phyloP scores from a whole-genome alignment of 139 green algal species.

The Chlorella vulgaris region DNA sequence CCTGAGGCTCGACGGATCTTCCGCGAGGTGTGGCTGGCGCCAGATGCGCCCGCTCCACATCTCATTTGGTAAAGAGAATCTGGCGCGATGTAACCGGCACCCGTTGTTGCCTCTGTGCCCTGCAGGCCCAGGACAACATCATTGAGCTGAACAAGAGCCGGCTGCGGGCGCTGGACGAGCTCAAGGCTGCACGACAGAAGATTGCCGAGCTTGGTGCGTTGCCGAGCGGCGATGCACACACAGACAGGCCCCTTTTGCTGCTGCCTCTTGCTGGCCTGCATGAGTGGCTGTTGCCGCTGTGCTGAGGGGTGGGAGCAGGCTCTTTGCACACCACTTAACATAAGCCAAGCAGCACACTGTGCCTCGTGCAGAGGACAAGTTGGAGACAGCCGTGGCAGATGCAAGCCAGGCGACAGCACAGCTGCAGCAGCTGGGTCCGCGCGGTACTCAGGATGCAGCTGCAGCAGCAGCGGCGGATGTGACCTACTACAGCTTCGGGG shows the following conservation, averaged over 20 bases:
- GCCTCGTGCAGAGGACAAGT: slow-evolving; percentile 7
- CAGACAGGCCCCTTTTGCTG: background rate
- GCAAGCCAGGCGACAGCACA: slow-evolving; percentile 1
- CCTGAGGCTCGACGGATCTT: slow-evolving; percentile 35
- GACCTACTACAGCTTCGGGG: background rate
- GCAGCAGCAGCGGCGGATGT: background rate
- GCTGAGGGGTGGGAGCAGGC: too few relatives aligned
- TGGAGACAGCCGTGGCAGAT: background rate
- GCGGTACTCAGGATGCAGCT: background rate
- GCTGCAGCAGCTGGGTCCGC: slow-evolving; percentile 27
- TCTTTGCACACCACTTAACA: too few relatives aligned
- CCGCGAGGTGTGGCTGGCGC: slow-evolving; percentile 26
- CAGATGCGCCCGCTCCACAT: too few relatives aligned
- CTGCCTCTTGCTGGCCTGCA: too few relatives aligned
- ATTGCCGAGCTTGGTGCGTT: slow-evolving; percentile 37
- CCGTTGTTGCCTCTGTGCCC: background rate
- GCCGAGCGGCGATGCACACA: background rate
- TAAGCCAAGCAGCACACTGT: too few relatives aligned
- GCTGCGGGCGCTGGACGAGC: slow-evolving; percentile 43
- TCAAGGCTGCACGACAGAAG: slow-evolving; percentile 32
- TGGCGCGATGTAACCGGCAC: background rate
- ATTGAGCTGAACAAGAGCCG: slow-evolving; percentile 40
- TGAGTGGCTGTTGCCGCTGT: background rate
- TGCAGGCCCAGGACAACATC: slow-evolving; percentile 46
- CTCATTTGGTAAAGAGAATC: too few relatives aligned